A percentile compares a stretch with the other conserved stretches of the same genome.
Conservation (phyloP, 2,329 filamentous ascomycete species). For the Cryoendolithus antarcticus region DNA sequence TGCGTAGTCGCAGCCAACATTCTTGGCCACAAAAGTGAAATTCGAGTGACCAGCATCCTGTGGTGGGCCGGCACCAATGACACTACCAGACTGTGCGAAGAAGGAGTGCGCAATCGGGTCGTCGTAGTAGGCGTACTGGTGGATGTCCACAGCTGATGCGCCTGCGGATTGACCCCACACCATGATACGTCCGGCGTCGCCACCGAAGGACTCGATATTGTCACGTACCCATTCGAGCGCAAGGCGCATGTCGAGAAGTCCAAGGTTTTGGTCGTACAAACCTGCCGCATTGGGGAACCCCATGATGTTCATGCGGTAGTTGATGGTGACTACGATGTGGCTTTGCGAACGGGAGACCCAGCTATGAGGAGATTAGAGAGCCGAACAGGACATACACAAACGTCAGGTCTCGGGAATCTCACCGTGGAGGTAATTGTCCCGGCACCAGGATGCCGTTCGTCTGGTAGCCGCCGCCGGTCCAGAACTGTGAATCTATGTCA, state of each 20-base stretch:
- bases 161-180: conserved; percentile 20
- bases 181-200: conserved; percentile 22
- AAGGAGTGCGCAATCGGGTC: conserved; percentile 7
- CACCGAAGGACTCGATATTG: conserved; percentile 41
- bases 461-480: conserved; percentile 3
- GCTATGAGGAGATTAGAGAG: neutral
- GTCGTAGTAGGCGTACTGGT: conserved; percentile 1
- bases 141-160: conserved; percentile 12
- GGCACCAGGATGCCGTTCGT: conserved; percentile 3
- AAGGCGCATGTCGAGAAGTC: conserved; percentile 41
- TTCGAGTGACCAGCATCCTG: conserved; percentile 20
- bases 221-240: conserved; percentile 40
- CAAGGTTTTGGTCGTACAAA: conserved; percentile 31
- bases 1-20: conserved; percentile 23
- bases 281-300: conserved; percentile 27
- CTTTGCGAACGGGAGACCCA: conserved; percentile 19
- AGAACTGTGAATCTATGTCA: neutral
- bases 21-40: conserved; percentile 27
- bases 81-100: no score
- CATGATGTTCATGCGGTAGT: conserved; percentile 32
- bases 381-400: no score
- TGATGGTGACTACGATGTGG: conserved; percentile 30
- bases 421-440: neutral
- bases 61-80: conserved; percentile 15
- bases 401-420: no score